Percentiles rank a stretch among this genome's conserved stretches.
These are phyloP conservation scores for Trifolium subterraneum DNA, from an alignment of 306 rosid species.

Conservation along the genomic window DNA sequence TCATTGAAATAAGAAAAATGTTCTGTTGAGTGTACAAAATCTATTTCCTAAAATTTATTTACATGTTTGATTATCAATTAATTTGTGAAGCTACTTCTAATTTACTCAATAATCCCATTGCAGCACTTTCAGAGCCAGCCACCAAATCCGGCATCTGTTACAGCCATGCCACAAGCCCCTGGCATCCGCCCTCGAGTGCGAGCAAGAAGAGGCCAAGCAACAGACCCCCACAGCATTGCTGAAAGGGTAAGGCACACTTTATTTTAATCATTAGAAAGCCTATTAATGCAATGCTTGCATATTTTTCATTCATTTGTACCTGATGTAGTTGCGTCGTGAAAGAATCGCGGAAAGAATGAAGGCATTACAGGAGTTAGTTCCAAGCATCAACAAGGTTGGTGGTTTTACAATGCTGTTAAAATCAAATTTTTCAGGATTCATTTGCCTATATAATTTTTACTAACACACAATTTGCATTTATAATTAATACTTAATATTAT, in stretches of 20 bases:
- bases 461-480: not conserved
- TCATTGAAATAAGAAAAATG: too few species aligned
- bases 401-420: not conserved
- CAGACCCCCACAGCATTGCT: conserved; percentile 98
- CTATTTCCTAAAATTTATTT: too few species aligned
- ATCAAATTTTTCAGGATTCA: not conserved
- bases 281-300: not conserved
- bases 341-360: conserved; percentile 99
- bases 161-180: conserved; percentile 62
- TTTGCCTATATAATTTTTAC: not conserved
- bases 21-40: too few species aligned
- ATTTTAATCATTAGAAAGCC: not conserved
- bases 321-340: conserved; percentile 87
- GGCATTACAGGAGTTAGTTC: conserved; percentile 97
- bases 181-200: conserved; percentile 84
- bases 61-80: not conserved
- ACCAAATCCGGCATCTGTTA: conserved; percentile 43
- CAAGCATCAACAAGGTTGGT: conserved; percentile 87
- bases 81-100: not conserved
- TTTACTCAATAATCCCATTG: not conserved
- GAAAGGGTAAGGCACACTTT: conserved; percentile 63
- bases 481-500: conserved; percentile 30
- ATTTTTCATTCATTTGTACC: conserved; percentile 10
- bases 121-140: conserved; percentile 70
- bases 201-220: conserved; percentile 98